Base-by-base conservation (phyloP, 257 asterid species). In the Ajuga chamaepitys region DNA sequence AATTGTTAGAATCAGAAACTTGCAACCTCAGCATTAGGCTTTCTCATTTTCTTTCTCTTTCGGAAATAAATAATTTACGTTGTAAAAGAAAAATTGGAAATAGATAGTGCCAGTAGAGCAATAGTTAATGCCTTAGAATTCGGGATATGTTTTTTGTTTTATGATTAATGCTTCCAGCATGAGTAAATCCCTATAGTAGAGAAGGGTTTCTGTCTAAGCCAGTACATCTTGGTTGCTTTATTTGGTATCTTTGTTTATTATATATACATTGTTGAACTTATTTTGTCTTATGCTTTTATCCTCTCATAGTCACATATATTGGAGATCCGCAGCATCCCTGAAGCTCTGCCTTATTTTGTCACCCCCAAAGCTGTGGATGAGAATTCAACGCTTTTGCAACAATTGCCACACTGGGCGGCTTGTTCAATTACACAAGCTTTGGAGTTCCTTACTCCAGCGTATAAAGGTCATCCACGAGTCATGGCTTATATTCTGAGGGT, bases 401-500 rank as follows among this genome's bases (percentile, higher is more conserved):
- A 94, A 73, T 68, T 94, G 80, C 99, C 99, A 32, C 99, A 94
- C 75, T 94, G 99, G 97, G 96, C 99, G 21, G 89, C 96, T 68
- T 90, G 97, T 75, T 94, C 99, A 67, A 88, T 94, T 72, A 94
- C 97, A 17, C 96, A 85, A 80, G 99, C 96, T 51, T 71, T 94
- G 83, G 99, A 88, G 71, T 94, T 94, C 74, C 96, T 94, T 67
- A 83, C 97, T 66, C 97, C 99, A 14, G 85, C 96, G 26, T 94
- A 84, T 79, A 94, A 88, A 81, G 97, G 99, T 61, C 97, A 94
- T 83, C 89, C 95, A 46, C 95, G 99, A 57, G 99, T 94, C 75
- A 94, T 94, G 99, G 99, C 99, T 75, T 94, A 94, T 81, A 88
- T 94, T 72, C 95, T 94, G 57, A 85, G 97, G 83, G 99, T 94